A percentile compares a stretch with the other conserved stretches of the same genome.
These are phyloP conservation scores for Castanea sativa DNA, from an alignment of 306 rosid genomes.

Conservation along the genomic window DNA sequence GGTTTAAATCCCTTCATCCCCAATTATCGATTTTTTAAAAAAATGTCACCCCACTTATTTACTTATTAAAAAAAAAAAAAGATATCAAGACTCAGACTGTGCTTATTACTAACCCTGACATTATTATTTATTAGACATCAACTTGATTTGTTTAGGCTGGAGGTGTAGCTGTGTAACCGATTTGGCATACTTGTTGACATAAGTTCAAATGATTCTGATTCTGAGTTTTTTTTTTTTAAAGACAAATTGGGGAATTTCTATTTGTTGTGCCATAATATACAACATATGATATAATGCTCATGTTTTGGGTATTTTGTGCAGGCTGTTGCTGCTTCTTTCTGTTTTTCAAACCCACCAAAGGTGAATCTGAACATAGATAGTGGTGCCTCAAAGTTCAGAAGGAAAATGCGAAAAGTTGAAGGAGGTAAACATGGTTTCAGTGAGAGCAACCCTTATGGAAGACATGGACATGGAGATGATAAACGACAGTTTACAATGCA, in stretches of 20 bases:
- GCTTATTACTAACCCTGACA: not conserved
- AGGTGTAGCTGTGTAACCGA: not conserved
- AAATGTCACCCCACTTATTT: too few species aligned
- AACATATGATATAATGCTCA: constrained; percentile 6
- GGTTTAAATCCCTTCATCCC: too few species aligned
- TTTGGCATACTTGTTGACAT: too few species aligned
- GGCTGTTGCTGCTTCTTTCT: constrained; percentile 70
- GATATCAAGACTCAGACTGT: too few species aligned
- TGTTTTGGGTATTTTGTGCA: not conserved
- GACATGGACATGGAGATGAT: constrained; percentile 27
- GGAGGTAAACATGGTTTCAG: constrained; percentile 49
- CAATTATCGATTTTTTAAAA: too few species aligned
- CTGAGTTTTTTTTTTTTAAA: too few species aligned
- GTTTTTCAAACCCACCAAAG: constrained; percentile 90
- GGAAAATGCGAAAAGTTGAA: constrained; percentile 31
- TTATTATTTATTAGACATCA: not conserved
- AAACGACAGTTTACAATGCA: constrained; percentile 37
- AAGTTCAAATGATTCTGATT: too few species aligned
- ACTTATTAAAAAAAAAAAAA: too few species aligned
- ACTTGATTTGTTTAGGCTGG: not conserved
- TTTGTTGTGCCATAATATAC: not conserved
- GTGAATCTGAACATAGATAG: constrained; percentile 77
- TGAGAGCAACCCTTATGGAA: constrained; percentile 67
- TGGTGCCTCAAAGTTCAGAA: constrained; percentile 72
- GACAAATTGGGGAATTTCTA: not conserved